phyloP scores from a whole-genome alignment of 495 filamentous ascomycete genomes.

The Penicillium bialowiezense region DNA sequence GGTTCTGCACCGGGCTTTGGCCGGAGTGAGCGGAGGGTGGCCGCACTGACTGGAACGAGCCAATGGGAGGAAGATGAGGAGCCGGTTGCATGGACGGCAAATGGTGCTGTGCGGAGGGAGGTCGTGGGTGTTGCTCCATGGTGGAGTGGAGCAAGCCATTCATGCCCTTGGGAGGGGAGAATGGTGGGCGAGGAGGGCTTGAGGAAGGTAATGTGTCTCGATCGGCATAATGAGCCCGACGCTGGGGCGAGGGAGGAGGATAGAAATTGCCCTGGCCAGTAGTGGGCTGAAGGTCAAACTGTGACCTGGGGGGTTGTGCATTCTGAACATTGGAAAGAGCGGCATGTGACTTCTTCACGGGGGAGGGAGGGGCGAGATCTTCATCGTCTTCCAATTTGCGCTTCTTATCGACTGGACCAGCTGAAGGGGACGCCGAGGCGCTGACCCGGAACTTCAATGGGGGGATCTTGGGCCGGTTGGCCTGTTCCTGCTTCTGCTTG shows the following conservation, averaged over 20 bases:
- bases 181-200: conserved; percentile 34
- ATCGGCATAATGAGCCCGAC: conserved; percentile 28
- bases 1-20: conserved; percentile 41
- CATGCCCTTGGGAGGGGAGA: conserved; percentile 37
- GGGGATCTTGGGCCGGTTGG: conserved; percentile 63
- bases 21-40: conserved; percentile 48
- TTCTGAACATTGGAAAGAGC: conserved; percentile 18
- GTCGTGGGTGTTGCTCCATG: conserved; percentile 25
- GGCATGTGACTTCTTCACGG: conserved; percentile 31
- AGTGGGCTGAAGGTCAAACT: conserved; percentile 21
- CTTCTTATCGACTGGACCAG: conserved; percentile 21
- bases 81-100: conserved; percentile 32
- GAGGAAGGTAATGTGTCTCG: conserved; percentile 25
- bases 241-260: conserved; percentile 39
- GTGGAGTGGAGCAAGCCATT: conserved; percentile 24
- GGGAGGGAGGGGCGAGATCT: conserved; percentile 20
- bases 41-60: conserved; percentile 35
- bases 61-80: conserved; percentile 31
- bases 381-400: conserved; percentile 24
- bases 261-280: conserved; percentile 29
- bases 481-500: conserved; percentile 61
- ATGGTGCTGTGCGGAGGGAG: conserved; percentile 22
- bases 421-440: conserved; percentile 48
- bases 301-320: conserved; percentile 15
- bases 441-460: conserved; percentile 66